phyloP scores from a whole-genome alignment of 495 filamentous ascomycete genomes.

The Barbatosphaeria neglecta region DNA sequence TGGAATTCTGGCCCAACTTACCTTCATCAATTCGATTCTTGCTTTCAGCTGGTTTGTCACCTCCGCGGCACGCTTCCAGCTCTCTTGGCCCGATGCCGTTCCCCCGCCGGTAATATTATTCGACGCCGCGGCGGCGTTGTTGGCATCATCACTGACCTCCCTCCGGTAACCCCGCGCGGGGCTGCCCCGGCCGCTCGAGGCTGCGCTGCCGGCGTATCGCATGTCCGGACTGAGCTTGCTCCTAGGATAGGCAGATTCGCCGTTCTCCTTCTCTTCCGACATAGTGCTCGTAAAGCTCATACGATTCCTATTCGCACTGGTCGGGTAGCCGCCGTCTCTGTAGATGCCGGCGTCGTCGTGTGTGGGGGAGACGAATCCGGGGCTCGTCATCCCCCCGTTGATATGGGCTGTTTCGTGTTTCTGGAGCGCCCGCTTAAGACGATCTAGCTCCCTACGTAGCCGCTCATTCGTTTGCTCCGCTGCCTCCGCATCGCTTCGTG shows the following conservation, averaged over 20 bases:
- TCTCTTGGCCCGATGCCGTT: constrained; percentile 50
- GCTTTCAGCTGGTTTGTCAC: constrained; percentile 96
- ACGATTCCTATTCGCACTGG: constrained; percentile 27
- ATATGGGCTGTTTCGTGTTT: constrained; percentile 38
- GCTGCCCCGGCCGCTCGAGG: constrained; percentile 45
- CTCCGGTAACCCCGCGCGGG: constrained; percentile 34
- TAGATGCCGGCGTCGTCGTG: constrained; percentile 42
- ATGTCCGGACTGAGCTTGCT: constrained; percentile 44
- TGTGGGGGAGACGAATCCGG: constrained; percentile 30
- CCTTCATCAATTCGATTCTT: constrained; percentile 75
- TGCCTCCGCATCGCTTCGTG: constrained; percentile 77
- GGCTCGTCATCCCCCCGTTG: constrained; percentile 26
- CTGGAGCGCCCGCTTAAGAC: constrained; percentile 67
- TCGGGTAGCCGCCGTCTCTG: constrained; percentile 35
- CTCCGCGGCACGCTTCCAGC: constrained; percentile 97
- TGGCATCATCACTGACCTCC: constrained; percentile 8
- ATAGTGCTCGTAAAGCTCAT: constrained; percentile 63
- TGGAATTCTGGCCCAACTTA: constrained; percentile 9
- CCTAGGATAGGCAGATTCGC: constrained; percentile 30
- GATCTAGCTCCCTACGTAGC: constrained; percentile 78
- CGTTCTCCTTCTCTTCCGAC: constrained; percentile 77
- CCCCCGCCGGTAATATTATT: constrained; percentile 25
- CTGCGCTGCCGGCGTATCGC: constrained; percentile 31
- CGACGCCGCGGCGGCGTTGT: constrained; percentile 19
- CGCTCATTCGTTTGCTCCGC: constrained; percentile 74